A percentile compares a stretch with the other conserved stretches of the same genome.
Evolutionary conservation across 768 basidiomycete species (phyloP).

Genomic region (Naganishia randhawae): DNA sequence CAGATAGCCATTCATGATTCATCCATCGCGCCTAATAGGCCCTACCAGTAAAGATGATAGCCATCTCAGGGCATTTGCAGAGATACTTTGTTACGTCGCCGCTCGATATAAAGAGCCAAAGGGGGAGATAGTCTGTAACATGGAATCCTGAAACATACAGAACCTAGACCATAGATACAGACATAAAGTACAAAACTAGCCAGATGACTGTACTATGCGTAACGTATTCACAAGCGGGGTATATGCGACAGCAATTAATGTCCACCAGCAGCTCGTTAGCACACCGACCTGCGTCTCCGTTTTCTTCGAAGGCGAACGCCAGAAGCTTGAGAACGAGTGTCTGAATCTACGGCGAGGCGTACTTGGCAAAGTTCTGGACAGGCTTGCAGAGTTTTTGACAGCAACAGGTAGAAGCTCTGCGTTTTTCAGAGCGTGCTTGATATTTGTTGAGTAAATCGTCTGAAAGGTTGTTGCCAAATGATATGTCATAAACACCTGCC

Average conservation of each 20-base stretch:
- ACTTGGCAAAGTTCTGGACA: neutral
- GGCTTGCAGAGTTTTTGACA: neutral
- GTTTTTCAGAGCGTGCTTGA: neutral
- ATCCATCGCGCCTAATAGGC: neutral
- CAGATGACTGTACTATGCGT: neutral
- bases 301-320: constrained; percentile 15
- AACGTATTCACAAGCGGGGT: neutral
- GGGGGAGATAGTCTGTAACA: constrained; percentile 1
- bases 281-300: neutral
- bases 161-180: neutral
- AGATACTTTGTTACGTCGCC: constrained; percentile 4
- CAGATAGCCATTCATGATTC: neutral
- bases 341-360: neutral
- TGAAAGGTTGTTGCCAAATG: constrained; percentile 5
- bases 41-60: neutral
- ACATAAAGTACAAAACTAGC: neutral
- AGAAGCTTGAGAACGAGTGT: neutral
- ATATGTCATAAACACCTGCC: constrained; percentile 21
- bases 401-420: neutral
- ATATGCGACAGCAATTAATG: neutral
- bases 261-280: neutral
- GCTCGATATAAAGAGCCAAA: constrained; percentile 25
- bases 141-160: neutral
- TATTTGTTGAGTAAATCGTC: neutral
- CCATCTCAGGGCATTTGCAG: constrained; percentile 7